These are phyloP conservation scores for Hsuehochloa calcarea DNA, from an alignment of 176 grass and related monocot genomes.

Conservation along the genomic window DNA sequence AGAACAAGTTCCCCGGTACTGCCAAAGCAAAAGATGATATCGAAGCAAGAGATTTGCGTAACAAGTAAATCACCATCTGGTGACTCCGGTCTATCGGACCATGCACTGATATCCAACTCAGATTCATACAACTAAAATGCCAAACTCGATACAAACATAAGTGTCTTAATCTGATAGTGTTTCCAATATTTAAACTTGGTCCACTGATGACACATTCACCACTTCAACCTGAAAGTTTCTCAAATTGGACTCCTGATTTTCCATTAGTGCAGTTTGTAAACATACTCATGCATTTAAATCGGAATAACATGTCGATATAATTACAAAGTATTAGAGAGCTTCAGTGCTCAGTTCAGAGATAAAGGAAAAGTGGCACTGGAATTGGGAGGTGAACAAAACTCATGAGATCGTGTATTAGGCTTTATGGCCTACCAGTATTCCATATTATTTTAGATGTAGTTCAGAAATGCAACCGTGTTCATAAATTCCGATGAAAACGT, in stretches of 20 bases:
- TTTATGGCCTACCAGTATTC: neutral
- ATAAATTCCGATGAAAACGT: neutral
- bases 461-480: neutral
- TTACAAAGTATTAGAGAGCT: neutral
- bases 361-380: neutral
- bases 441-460: neutral
- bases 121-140: conserved; percentile 1
- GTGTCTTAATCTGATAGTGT: neutral
- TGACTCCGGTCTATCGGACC: neutral
- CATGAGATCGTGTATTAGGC: neutral
- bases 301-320: neutral
- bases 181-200: neutral
- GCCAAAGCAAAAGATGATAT: neutral
- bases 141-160: neutral
- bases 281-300: neutral
- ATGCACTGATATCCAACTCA: neutral
- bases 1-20: neutral
- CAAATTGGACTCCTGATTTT: neutral
- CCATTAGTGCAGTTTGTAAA: neutral
- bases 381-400: neutral
- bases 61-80: neutral
- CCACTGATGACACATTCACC: neutral
- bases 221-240: neutral
- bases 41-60: conserved; percentile 1
- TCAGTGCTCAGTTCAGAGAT: neutral